Conservation (phyloP, 2,329 filamentous ascomycete species). For the Trichophyton rubrum region DNA sequence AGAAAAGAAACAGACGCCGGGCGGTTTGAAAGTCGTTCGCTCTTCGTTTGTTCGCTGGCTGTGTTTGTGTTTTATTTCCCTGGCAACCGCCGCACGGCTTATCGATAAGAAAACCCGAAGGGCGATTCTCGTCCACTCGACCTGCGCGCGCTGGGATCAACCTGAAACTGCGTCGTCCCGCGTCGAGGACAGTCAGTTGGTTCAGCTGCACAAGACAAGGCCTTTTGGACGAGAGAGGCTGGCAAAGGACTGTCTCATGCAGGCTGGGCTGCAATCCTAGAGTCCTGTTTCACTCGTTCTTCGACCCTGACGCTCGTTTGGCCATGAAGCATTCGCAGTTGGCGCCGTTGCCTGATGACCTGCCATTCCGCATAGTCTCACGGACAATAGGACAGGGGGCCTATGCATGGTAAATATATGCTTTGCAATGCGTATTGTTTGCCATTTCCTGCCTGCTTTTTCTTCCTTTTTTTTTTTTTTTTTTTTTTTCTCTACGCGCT, state of each 20-base stretch:
- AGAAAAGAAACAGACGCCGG: neutral
- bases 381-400: constrained; percentile 94
- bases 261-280: neutral
- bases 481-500: neutral
- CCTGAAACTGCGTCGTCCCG: neutral
- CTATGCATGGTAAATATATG: constrained; percentile 69
- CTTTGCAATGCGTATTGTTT: constrained; percentile 4
- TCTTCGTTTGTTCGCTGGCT: too few species aligned
- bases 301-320: neutral
- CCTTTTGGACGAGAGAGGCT: neutral
- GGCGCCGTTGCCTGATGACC: constrained; percentile 66
- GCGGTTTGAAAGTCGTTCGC: neutral
- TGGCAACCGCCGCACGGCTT: neutral
- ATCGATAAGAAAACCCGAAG: neutral
- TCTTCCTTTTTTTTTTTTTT: too few species aligned
- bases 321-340: constrained; percentile 65
- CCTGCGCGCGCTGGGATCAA: neutral
- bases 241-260: neutral
- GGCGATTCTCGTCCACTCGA: neutral
- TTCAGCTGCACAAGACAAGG: neutral
- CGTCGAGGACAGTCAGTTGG: neutral
- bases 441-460: neutral
- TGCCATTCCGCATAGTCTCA: constrained; percentile 89
- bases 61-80: constrained; percentile 3
- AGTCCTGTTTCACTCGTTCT: neutral